These are phyloP conservation scores for Strobilomyces dryophilus DNA, from an alignment of 768 basidiomycete genomes.

Conservation along the genomic window DNA sequence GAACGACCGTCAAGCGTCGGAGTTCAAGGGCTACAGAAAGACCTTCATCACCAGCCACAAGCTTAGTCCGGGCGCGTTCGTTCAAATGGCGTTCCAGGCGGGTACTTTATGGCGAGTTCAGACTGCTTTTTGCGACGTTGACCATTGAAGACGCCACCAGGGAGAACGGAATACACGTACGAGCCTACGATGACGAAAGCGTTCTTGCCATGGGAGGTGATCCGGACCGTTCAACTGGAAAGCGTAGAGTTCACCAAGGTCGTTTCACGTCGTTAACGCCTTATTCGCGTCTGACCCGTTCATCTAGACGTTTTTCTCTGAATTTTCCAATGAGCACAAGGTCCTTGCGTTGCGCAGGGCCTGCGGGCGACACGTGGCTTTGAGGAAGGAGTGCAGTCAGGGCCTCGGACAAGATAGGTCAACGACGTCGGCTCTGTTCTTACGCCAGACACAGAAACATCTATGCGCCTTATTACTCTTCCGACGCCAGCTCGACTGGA, in stretches of 20 bases:
- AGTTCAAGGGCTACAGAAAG: conserved; percentile 92
- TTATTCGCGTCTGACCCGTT: background rate
- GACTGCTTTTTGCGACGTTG: background rate
- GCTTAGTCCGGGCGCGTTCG: conserved; percentile 95
- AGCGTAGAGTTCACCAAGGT: conserved; percentile 87
- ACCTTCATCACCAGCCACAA: conserved; percentile 93
- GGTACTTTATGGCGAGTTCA: conserved; percentile 74
- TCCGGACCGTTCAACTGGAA: conserved; percentile 82
- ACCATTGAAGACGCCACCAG: conserved; percentile 16
- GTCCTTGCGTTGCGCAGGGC: conserved; percentile 72
- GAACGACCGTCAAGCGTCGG: conserved; percentile 93
- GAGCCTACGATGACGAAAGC: conserved; percentile 99
- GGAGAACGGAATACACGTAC: conserved; percentile 90
- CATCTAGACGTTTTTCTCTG: conserved; percentile 78
- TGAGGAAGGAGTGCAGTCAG: conserved; percentile 87
- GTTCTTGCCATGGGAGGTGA: conserved; percentile 93
- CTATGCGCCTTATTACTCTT: conserved; percentile 93
- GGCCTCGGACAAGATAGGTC: conserved; percentile 91
- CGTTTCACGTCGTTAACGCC: background rate
- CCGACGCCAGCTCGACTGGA: conserved; percentile 69
- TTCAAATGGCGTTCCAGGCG: conserved; percentile 99
- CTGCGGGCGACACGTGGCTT: conserved; percentile 76
- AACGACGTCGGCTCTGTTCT: background rate
- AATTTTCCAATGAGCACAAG: conserved; percentile 65
- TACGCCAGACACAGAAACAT: conserved; percentile 53